Percentiles rank a stretch among this genome's conserved stretches.
phyloP scores from a whole-genome alignment of 2,329 filamentous ascomycete genomes.

The Neurospora crassa region DNA sequence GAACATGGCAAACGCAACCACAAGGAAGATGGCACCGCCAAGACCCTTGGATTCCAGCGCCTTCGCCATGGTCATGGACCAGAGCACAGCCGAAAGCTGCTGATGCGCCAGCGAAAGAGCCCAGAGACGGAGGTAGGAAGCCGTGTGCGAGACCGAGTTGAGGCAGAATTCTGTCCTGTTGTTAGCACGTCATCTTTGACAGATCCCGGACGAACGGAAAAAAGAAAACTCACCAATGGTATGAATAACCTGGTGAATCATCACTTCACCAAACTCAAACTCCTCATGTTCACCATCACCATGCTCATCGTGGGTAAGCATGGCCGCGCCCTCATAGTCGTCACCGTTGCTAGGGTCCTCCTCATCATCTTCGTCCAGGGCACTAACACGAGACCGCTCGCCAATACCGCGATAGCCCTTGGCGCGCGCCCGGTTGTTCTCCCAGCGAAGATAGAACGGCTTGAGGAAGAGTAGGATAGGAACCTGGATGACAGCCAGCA shows the following conservation, averaged over 20 bases:
- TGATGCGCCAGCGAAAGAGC: slow-evolving; percentile 94
- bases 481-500: slow-evolving; percentile 78
- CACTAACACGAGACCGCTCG: slow-evolving; percentile 79
- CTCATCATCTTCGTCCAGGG: slow-evolving; percentile 64
- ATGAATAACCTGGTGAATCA: slow-evolving; percentile 99
- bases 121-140: slow-evolving; percentile 97
- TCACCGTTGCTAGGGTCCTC: slow-evolving; percentile 26
- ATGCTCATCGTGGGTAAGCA: slow-evolving; percentile 70
- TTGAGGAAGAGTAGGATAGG: slow-evolving; percentile 89
- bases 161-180: slow-evolving; percentile 74
- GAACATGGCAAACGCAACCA: slow-evolving; percentile 80
- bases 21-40: slow-evolving; percentile 67
- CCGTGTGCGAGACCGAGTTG: slow-evolving; percentile 97
- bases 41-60: slow-evolving; percentile 60
- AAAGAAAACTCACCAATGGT: slow-evolving; percentile 66
- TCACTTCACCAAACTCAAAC: slow-evolving; percentile 92
- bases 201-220: not conserved
- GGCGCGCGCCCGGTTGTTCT: slow-evolving; percentile 82
- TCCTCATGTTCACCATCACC: slow-evolving; percentile 80
- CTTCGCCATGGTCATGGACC: slow-evolving; percentile 85
- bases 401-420: slow-evolving; percentile 89
- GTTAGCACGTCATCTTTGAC: slow-evolving; percentile 20
- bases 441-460: slow-evolving; percentile 87
- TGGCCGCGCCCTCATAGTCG: slow-evolving; percentile 65
- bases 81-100: slow-evolving; percentile 89